phyloP scores from a whole-genome alignment of 768 basidiomycete genomes.

The Tricholoma saponaceum region DNA sequence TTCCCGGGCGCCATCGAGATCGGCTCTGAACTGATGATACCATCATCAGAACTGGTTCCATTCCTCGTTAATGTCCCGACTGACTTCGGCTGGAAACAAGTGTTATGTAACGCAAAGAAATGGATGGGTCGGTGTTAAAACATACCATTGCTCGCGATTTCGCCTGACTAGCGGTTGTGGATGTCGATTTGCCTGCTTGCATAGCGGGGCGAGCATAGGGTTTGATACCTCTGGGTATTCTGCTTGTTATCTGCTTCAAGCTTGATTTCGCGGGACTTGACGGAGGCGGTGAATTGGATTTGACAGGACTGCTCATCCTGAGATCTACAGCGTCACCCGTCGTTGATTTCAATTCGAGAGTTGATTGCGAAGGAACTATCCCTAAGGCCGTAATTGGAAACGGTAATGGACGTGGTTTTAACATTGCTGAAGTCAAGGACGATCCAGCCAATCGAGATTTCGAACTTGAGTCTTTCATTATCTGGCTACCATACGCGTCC shows the following conservation, averaged over 20 bases:
- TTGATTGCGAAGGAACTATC: constrained; percentile 16
- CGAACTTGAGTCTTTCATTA: constrained; percentile 2
- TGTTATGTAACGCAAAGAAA: not conserved
- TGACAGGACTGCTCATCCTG: constrained; percentile 12
- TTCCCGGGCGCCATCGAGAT: not conserved
- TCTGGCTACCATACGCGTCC: constrained; percentile 9
- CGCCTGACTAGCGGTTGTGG: constrained; percentile 12
- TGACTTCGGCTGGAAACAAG: not conserved
- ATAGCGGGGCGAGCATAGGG: constrained; percentile 47
- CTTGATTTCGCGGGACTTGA: constrained; percentile 37
- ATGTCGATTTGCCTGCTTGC: constrained; percentile 6
- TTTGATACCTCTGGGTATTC: constrained; percentile 60
- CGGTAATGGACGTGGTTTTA: constrained; percentile 22
- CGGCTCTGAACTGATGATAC: not conserved
- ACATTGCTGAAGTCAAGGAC: constrained; percentile 1
- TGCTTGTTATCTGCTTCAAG: constrained; percentile 50
- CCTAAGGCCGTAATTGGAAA: constrained; percentile 28
- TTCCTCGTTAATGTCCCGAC: not conserved
- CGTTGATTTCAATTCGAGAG: constrained; percentile 25
- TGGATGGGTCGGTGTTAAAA: not conserved
- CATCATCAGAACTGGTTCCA: not conserved
- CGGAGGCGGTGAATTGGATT: constrained; percentile 14
- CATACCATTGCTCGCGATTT: not conserved
- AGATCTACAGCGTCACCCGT: constrained; percentile 8
- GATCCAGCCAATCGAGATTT: not conserved